Base-by-base conservation (phyloP, 23 red algal species). In the Chondrus crispus region DNA sequence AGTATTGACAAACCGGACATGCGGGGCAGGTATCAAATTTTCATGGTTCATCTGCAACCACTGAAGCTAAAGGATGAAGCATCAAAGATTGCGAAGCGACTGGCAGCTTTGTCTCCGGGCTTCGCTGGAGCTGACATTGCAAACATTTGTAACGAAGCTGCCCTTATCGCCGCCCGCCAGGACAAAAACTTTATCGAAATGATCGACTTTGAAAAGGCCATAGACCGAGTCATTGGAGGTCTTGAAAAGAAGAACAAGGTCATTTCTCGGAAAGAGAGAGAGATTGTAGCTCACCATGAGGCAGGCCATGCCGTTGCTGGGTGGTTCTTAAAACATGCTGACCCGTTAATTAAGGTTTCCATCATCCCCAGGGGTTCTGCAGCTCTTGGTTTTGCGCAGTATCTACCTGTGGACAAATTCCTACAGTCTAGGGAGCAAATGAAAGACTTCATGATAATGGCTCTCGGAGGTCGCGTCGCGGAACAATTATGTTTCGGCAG, bases 61-160 rank as follows among this genome's bases (percentile, higher is more conserved):
- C 68, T 99, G 48, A 95, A 96, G 73, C 87, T 98, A 42, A 68
- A 74, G 30, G 92, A 81, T 5, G 49, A 57, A 39, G 30, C 92
- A 22, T 51, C 24, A 20, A 74, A 70, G 35, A 88, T 99, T 80
- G 97, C 97, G 9, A 99, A 99, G 66, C 74, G 86, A 30, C 82
- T 99, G 41, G 93, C 97, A 58, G 74, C 97, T 2, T 46, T 99
- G 39, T 95, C 97, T 82, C 97, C 97, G 10, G 97, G 97, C n/a
- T 99, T 99, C 86, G 79, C 97, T 42, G 97, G 97, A n/a, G 97
- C 97, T 6, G 97, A 99, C 81, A 99, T 99, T 93, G 97, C 97
- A 2, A 99, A 99, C 55, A 95, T 96, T 30, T 99, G 97, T 78
- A 99, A 99, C 48, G 97, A 99, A 79, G 97, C 94, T 0, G 97